Conservation (phyloP, 495 filamentous ascomycete genomes). For the Jackrogersella minutella region DNA sequence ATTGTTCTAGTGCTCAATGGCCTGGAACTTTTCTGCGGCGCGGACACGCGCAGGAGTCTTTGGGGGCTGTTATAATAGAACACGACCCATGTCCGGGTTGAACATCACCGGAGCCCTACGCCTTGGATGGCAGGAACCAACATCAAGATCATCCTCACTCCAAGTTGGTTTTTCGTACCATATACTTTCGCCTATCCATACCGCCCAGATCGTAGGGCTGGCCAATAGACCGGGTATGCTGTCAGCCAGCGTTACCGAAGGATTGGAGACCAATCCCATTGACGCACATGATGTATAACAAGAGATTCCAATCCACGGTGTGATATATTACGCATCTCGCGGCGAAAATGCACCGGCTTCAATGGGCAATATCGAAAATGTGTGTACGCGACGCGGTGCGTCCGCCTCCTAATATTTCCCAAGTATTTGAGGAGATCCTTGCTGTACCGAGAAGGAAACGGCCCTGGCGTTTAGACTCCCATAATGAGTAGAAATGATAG, state of each 20-base stretch:
- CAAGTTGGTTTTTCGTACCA: neutral
- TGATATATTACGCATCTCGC: slow-evolving; percentile 4
- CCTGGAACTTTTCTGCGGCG: slow-evolving; percentile 15
- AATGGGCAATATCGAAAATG: neutral
- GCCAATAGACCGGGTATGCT: slow-evolving; percentile 27
- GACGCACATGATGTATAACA: slow-evolving; percentile 31
- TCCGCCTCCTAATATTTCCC: neutral
- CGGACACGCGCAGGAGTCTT: slow-evolving; percentile 11
- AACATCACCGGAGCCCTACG: slow-evolving; percentile 16
- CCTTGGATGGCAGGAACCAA: slow-evolving; percentile 29
- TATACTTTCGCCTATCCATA: slow-evolving; percentile 17
- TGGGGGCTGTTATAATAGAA: slow-evolving; percentile 32
- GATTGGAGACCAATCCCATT: slow-evolving; percentile 30
- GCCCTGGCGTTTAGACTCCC: neutral
- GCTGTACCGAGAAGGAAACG: neutral
- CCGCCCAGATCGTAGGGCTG: slow-evolving; percentile 37
- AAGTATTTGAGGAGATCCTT: neutral
- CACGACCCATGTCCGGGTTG: slow-evolving; percentile 16
- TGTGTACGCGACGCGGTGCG: too few relatives aligned
- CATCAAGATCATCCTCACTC: slow-evolving; percentile 20
- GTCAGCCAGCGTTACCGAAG: slow-evolving; percentile 35
- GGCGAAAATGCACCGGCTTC: slow-evolving; percentile 1
- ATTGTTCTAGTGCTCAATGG: slow-evolving; percentile 8
- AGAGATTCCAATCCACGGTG: slow-evolving; percentile 7
- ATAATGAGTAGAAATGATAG: neutral